Evolutionary conservation across 805 yeast species (phyloP), one percentile per base, ranked within the genome.

Genomic region (Starmera caribaea): DNA sequence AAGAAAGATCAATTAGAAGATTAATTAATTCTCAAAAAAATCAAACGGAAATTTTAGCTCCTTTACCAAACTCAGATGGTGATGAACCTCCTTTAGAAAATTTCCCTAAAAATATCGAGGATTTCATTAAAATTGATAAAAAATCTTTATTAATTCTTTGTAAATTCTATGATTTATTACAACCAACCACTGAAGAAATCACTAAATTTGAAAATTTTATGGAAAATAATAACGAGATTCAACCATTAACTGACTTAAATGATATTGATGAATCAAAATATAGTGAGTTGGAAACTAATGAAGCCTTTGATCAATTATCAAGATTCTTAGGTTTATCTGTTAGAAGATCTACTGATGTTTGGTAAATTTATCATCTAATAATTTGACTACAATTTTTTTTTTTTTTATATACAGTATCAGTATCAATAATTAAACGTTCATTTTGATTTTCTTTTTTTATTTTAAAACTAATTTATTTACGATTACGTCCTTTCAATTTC

Each of bases 1-100:
- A 89, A 54, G 85, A 84, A 48, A 72, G 95, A 48, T 73, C 82
- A 14, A 71, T 84, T 34, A 70, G 83, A 46, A 70, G 97, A 58
- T 64, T 79, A 4, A 72, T 74, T 45, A 88, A 88, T 55, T 65
- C 83, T 1, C 68, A 69, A 21, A 65, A 77, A 41, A 48, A 53
- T 0, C 55, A 57, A 0, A 62, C 62, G 13, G 76, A 68, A 14
- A 45, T 57, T 7, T 52, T 87, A n/a, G 83, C 82, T 0, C 81
- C 89, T 1, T 57, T 87, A 41, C 74, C 81, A n/a, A 81, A 80
- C 51, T 69, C 75, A n/a, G 92, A 84, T 55, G 95, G 95, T 17
- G 84, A 76, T 34, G 68, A 66, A 30, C 86, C 92, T 5, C 60
- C 69, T 1, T 56, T 58, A 4, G 66, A 62, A 9, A 42, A 57